phyloP scores from a whole-genome alignment of 176 grass and related monocot species.

The Musa acuminata region DNA sequence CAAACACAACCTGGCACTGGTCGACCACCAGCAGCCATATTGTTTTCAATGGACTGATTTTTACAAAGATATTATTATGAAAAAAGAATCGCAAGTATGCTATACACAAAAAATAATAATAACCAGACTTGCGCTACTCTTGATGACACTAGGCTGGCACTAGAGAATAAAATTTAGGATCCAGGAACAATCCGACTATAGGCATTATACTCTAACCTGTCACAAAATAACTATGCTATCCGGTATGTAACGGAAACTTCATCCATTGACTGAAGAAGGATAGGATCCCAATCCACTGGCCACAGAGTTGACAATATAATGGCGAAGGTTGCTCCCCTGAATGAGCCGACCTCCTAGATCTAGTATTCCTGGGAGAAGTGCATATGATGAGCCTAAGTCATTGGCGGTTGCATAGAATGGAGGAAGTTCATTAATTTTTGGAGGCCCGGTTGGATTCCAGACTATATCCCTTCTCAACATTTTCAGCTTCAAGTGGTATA shows the following conservation, averaged over 20 bases:
- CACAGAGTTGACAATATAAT: conserved; percentile 28
- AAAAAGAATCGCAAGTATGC: not conserved
- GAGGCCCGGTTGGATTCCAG: conserved; percentile 55
- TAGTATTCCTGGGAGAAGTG: conserved; percentile 42
- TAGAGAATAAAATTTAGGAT: not conserved
- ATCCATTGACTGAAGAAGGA: conserved; percentile 7
- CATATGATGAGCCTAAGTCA: conserved; percentile 34
- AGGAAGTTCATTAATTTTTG: conserved; percentile 45
- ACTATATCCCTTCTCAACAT: conserved; percentile 81
- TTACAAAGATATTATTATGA: not conserved
- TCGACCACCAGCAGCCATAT: conserved; percentile 2
- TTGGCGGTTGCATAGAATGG: conserved; percentile 27
- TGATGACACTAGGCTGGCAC: not conserved
- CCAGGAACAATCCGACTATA: not conserved
- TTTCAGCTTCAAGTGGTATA: conserved; percentile 84
- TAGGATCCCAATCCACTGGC: conserved; percentile 57
- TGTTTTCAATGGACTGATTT: not conserved
- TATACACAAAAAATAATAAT: not conserved
- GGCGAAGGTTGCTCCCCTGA: conserved; percentile 60
- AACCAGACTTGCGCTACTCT: not conserved
- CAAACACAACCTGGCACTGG: not conserved
- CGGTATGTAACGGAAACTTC: not conserved
- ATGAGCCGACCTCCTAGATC: conserved; percentile 41
- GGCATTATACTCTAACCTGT: not conserved
- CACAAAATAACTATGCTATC: not conserved